Evolutionary conservation across 2,329 filamentous ascomycete genomes (phyloP).

Genomic region (Berkeleyomyces rouxiae): DNA sequence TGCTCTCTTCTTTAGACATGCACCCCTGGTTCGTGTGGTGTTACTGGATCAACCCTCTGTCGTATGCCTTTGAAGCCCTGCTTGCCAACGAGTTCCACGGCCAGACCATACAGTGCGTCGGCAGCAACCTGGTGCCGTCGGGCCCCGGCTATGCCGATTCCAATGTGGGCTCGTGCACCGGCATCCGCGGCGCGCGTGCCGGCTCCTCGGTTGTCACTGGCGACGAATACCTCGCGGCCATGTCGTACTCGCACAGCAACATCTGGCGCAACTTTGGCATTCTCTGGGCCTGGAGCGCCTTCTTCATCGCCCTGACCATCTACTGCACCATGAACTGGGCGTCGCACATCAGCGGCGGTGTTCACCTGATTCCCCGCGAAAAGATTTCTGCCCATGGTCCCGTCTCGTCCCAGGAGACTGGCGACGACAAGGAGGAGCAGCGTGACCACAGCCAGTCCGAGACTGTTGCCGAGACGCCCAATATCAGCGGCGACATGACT

Average conservation of each 20-base stretch:
- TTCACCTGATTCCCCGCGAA: constrained; percentile 46
- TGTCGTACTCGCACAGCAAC: constrained; percentile 35
- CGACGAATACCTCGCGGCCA: constrained; percentile 38
- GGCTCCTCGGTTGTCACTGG: constrained; percentile 36
- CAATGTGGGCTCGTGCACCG: constrained; percentile 35
- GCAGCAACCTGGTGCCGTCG: constrained; percentile 32
- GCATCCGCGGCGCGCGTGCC: constrained; percentile 35
- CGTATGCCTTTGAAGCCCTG: constrained; percentile 52
- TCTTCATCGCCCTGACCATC: constrained; percentile 43
- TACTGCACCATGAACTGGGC: constrained; percentile 40
- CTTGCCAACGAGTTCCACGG: constrained; percentile 55
- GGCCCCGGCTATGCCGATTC: constrained; percentile 30
- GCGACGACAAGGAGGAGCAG: constrained; percentile 31
- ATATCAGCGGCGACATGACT: not conserved
- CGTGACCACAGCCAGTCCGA: constrained; percentile 8
- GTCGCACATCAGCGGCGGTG: constrained; percentile 33
- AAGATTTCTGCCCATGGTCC: constrained; percentile 24
- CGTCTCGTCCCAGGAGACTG: constrained; percentile 20
- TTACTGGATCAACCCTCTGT: constrained; percentile 49
- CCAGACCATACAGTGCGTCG: constrained; percentile 34
- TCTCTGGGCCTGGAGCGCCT: constrained; percentile 44
- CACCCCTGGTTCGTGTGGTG: constrained; percentile 47
- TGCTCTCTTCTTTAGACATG: constrained; percentile 29
- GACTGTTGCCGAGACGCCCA: not conserved
- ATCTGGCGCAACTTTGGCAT: constrained; percentile 47